Evolutionary conservation across 768 basidiomycete species (phyloP), one percentile per base, ranked within the genome.

Genomic region (Leccinum pellstonianum): DNA sequence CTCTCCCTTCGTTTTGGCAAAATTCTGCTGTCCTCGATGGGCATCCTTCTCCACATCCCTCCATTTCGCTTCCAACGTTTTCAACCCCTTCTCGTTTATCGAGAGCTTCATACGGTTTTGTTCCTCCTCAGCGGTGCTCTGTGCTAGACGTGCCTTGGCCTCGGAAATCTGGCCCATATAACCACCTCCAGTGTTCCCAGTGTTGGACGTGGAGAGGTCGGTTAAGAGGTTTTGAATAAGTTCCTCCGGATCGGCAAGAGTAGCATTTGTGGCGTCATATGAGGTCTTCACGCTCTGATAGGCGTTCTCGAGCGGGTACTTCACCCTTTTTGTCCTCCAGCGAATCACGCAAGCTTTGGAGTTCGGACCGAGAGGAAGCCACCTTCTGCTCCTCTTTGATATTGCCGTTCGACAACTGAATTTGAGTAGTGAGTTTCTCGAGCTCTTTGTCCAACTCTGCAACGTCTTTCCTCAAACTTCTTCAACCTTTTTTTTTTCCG

Each of bases 101-200:
- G 76, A 82, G 38, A 97, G 82, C 71, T 89, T 87, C 48, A 88
- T 79, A 49, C 86, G 86, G 55, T 80, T 83, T 69, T 95, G 92
- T 67, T 95, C 89, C 64, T 92, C 91, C 66, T 94, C 94, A 0
- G 95, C 88, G 8, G 82, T 78, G 0, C 87, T 88, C 55, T 91
- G 88, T 0, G 93, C 86, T 0, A 89, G 76, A 3, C 86, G 84
- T 2, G 84, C 84, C 66, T 86, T 86, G 0, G 95, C 91, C 14
- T 92, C 87, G 1, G 95, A 91, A 43, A 99, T 83, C 72, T 98
- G 95, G 19, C 95, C 97, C 86, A 98, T 89, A 73, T 98, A 98
- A 0, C 97, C 97, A 2, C 95, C 93, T 8, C 90, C 87, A 17
- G 85, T 83, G 43, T 85, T 86, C 59, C 83, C 85, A 29, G 79